Evolutionary conservation across 441 rosid species (phyloP).

Genomic region (Caryocar brasiliense): DNA sequence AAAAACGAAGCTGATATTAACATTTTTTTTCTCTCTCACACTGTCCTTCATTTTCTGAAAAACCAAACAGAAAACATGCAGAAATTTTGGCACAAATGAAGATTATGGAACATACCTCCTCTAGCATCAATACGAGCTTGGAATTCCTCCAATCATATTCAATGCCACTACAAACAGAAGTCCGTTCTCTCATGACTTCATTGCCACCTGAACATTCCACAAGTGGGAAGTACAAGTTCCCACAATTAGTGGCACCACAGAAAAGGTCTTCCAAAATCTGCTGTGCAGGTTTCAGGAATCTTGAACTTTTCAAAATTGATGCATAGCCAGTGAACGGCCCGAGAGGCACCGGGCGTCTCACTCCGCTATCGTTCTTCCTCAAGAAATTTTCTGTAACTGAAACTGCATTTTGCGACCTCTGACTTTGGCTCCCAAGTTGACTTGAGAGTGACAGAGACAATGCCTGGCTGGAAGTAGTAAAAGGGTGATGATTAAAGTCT

Average conservation of each 20-base stretch:
- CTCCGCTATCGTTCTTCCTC: constrained; percentile 6
- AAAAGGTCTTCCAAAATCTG: constrained; percentile 24
- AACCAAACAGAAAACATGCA: not conserved
- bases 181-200: constrained; percentile 9
- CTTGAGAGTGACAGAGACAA: constrained; percentile 16
- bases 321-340: constrained; percentile 47
- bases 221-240: not conserved
- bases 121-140: constrained; percentile 26
- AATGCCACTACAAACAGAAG: constrained; percentile 7
- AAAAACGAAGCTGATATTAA: no score
- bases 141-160: constrained; percentile 28
- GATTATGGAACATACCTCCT: constrained; percentile 24
- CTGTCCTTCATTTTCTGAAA: not conserved
- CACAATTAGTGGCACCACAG: constrained; percentile 8
- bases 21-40: not conserved
- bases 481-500: not conserved
- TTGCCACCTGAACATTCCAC: constrained; percentile 3
- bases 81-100: not conserved
- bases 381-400: constrained; percentile 12
- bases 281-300: constrained; percentile 43
- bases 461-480: constrained; percentile 3
- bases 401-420: not conserved
- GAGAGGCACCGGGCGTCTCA: constrained; percentile 27
- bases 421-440: constrained; percentile 5
- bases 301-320: constrained; percentile 30